phyloP scores from a whole-genome alignment of 2,329 filamentous ascomycete species.

The Beauveria brongniartii region DNA sequence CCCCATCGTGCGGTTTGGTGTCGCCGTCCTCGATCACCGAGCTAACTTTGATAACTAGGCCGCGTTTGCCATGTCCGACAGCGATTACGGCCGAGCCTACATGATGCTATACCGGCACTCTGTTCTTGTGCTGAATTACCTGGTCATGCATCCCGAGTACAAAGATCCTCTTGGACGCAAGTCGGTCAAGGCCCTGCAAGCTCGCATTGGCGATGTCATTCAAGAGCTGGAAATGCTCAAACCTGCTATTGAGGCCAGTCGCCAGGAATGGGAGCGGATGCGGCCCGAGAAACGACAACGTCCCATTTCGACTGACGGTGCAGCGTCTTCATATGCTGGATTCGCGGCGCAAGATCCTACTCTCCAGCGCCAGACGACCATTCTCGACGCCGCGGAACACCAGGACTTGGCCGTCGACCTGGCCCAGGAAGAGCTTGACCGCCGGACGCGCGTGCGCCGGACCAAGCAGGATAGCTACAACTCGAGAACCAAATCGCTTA shows the following conservation, averaged over 20 bases:
- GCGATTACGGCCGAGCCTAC: constrained; percentile 82
- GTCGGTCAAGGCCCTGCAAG: constrained; percentile 46
- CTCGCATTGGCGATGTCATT: constrained; percentile 50
- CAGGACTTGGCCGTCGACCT: constrained; percentile 69
- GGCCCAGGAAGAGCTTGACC: constrained; percentile 62
- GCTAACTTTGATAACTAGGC: constrained; percentile 47
- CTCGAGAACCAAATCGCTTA: neutral
- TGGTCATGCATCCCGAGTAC: constrained; percentile 69
- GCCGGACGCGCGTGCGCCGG: constrained; percentile 55
- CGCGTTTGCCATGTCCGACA: constrained; percentile 74
- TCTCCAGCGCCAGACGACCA: constrained; percentile 45
- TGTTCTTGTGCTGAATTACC: constrained; percentile 67
- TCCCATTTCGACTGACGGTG: constrained; percentile 15
- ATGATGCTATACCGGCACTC: constrained; percentile 87
- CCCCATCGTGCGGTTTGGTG: neutral
- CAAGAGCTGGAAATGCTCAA: constrained; percentile 69
- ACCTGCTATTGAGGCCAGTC: constrained; percentile 64
- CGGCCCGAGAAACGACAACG: constrained; percentile 26
- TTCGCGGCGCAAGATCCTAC: constrained; percentile 53
- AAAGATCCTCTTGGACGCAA: constrained; percentile 57
- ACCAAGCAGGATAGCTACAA: constrained; percentile 25
- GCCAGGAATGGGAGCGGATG: constrained; percentile 58
- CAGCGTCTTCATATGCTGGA: constrained; percentile 31
- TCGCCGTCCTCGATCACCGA: neutral
- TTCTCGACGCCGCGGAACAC: constrained; percentile 63